These are phyloP conservation scores for Cicer bijugum DNA, from an alignment of 306 rosid genomes.

Conservation along the genomic window DNA sequence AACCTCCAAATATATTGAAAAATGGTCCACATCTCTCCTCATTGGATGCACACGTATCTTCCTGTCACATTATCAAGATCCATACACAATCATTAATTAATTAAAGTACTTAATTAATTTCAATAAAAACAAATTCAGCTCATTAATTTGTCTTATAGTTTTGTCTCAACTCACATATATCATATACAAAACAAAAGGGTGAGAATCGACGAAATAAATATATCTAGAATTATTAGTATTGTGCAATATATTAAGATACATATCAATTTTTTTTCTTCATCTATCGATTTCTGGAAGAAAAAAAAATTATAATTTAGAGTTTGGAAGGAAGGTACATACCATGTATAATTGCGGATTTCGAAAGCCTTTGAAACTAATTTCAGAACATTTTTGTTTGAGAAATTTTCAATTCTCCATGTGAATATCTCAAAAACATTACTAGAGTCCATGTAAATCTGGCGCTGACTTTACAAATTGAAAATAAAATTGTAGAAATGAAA, in stretches of 20 bases:
- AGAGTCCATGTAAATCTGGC: conserved; percentile 15
- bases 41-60: conserved; percentile 44
- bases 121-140: not conserved
- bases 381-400: conserved; percentile 30
- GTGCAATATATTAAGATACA: too few species aligned
- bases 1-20: conserved; percentile 48
- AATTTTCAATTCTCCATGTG: conserved; percentile 49
- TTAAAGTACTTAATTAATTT: not conserved
- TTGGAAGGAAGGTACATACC: conserved; percentile 13
- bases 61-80: conserved; percentile 43
- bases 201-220: not conserved
- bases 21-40: conserved; percentile 45
- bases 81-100: not conserved
- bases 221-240: too few species aligned
- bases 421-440: conserved; percentile 40
- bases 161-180: not conserved
- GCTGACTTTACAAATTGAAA: not conserved
- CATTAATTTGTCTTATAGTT: not conserved
- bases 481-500: not conserved
- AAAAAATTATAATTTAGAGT: too few species aligned
- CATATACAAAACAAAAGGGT: not conserved
- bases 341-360: conserved; percentile 38
- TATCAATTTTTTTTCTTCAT: too few species aligned
- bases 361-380: conserved; percentile 43
- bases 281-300: too few species aligned